Percentiles rank a stretch among this genome's conserved stretches.
phyloP scores from a whole-genome alignment of 495 filamentous ascomycete genomes.

The Patellaria atrata region DNA sequence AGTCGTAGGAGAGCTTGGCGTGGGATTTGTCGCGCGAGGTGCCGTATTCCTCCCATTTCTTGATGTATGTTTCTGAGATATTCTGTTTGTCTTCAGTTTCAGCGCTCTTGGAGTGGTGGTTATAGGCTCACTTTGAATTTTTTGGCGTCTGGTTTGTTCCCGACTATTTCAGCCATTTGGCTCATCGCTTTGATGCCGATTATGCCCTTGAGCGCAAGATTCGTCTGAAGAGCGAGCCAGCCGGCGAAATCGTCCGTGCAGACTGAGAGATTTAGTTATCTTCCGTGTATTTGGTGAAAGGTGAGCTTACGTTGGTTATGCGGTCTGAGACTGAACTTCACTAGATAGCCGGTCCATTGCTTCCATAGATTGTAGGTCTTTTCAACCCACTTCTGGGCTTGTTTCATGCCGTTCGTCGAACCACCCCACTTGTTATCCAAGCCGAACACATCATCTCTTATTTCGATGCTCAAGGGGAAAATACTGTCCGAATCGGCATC shows the following conservation, averaged over 20 bases:
- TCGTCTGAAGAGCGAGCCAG: slow-evolving; percentile 83
- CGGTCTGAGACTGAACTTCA: slow-evolving; percentile 74
- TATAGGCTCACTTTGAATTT: slow-evolving; percentile 42
- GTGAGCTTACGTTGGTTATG: slow-evolving; percentile 55
- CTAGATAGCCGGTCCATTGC: slow-evolving; percentile 84
- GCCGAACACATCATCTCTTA: slow-evolving; percentile 15
- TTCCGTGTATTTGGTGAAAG: background rate
- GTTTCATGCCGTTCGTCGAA: slow-evolving; percentile 16
- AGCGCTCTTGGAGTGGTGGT: background rate
- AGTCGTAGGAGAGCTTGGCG: slow-evolving; percentile 83
- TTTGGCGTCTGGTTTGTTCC: slow-evolving; percentile 48
- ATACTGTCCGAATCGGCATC: slow-evolving; percentile 11
- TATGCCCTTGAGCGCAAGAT: slow-evolving; percentile 86
- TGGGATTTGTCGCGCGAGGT: slow-evolving; percentile 71
- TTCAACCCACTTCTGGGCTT: slow-evolving; percentile 44
- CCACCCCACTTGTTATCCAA: slow-evolving; percentile 28
- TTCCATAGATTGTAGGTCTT: slow-evolving; percentile 70
- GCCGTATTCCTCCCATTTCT: slow-evolving; percentile 69
- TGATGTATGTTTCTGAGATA: slow-evolving; percentile 61
- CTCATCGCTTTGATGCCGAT: slow-evolving; percentile 91
- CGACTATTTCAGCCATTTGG: slow-evolving; percentile 58
- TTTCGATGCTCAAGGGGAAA: slow-evolving; percentile 22
- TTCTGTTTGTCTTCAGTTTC: slow-evolving; percentile 20
- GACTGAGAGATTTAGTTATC: slow-evolving; percentile 24
- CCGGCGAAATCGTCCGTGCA: slow-evolving; percentile 95